Conservation (phyloP, 352 stramenopile genomes). For the Plasmopara halstedii region DNA sequence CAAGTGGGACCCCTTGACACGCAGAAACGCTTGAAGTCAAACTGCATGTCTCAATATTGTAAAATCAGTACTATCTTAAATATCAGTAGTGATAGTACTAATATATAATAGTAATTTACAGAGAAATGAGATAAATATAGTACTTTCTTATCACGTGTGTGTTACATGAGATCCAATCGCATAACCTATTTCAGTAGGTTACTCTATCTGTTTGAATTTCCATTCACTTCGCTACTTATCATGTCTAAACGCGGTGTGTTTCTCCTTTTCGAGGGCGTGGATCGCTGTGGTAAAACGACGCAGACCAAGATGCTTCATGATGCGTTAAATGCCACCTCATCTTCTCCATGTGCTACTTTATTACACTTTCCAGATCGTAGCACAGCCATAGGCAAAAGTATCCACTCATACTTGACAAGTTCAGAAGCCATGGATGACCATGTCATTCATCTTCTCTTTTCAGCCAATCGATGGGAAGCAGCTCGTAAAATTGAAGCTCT, state of each 20-base stretch:
- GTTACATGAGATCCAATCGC: too few relatives aligned
- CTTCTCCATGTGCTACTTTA: constrained; percentile 23
- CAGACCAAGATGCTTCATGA: constrained; percentile 92
- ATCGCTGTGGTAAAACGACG: constrained; percentile 99
- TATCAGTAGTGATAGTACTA: too few relatives aligned
- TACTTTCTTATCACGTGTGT: too few relatives aligned
- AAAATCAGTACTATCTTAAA: too few relatives aligned
- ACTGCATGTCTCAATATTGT: too few relatives aligned
- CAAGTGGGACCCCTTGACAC: too few relatives aligned
- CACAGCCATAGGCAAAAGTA: constrained; percentile 93
- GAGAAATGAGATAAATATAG: too few relatives aligned
- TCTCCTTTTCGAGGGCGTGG: constrained; percentile 98
- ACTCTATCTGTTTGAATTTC: too few relatives aligned
- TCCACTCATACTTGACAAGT: constrained; percentile 95
- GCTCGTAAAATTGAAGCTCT: constrained; percentile 59
- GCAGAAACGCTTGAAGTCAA: too few relatives aligned
- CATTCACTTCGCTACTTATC: too few relatives aligned
- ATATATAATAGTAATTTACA: too few relatives aligned
- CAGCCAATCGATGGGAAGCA: constrained; percentile 99
- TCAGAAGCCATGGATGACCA: constrained; percentile 91
- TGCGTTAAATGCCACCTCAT: constrained; percentile 26
- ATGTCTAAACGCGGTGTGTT: constrained; percentile 89
- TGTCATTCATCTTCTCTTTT: constrained; percentile 98
- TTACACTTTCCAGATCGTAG: constrained; percentile 78
- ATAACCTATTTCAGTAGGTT: too few relatives aligned